Percentiles rank a stretch among this genome's conserved stretches.
Evolutionary conservation across 495 filamentous ascomycete species (phyloP).

Genomic region (Glutinoglossum americanum): DNA sequence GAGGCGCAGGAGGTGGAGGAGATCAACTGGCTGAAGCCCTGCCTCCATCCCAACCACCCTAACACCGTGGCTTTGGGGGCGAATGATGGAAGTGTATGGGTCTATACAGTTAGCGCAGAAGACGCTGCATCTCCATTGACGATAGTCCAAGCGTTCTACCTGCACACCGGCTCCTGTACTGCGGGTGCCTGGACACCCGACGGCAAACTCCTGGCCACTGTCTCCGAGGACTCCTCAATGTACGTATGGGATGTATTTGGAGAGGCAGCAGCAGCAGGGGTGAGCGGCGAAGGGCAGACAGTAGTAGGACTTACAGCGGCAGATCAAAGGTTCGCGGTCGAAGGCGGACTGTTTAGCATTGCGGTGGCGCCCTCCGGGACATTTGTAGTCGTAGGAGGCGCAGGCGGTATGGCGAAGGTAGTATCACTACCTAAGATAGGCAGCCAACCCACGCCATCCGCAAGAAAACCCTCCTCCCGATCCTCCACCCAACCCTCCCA

Average conservation of each 20-base stretch:
- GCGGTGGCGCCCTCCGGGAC: slow-evolving; percentile 56
- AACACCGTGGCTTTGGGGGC: slow-evolving; percentile 84
- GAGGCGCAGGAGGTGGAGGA: slow-evolving; percentile 76
- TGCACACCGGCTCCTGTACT: slow-evolving; percentile 70
- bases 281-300: slow-evolving; percentile 44
- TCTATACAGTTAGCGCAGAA: slow-evolving; percentile 57
- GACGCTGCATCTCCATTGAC: slow-evolving; percentile 40
- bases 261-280: slow-evolving; percentile 41
- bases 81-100: slow-evolving; percentile 86
- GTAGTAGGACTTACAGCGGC: slow-evolving; percentile 60
- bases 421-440: slow-evolving; percentile 59
- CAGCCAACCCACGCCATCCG: slow-evolving; percentile 13
- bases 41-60: slow-evolving; percentile 41
- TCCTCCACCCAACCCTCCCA: slow-evolving; percentile 43
- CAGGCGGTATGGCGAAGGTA: slow-evolving; percentile 60
- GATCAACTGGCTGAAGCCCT: slow-evolving; percentile 74
- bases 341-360: slow-evolving; percentile 75
- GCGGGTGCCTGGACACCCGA: slow-evolving; percentile 82
- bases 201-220: slow-evolving; percentile 73
- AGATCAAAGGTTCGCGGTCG: slow-evolving; percentile 79
- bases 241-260: slow-evolving; percentile 90
- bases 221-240: slow-evolving; percentile 70
- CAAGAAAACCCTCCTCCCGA: slow-evolving; percentile 7
- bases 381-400: slow-evolving; percentile 72
- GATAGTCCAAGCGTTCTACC: slow-evolving; percentile 75